phyloP scores from a whole-genome alignment of 768 basidiomycete genomes.

The Cystobasidium tubakii region DNA sequence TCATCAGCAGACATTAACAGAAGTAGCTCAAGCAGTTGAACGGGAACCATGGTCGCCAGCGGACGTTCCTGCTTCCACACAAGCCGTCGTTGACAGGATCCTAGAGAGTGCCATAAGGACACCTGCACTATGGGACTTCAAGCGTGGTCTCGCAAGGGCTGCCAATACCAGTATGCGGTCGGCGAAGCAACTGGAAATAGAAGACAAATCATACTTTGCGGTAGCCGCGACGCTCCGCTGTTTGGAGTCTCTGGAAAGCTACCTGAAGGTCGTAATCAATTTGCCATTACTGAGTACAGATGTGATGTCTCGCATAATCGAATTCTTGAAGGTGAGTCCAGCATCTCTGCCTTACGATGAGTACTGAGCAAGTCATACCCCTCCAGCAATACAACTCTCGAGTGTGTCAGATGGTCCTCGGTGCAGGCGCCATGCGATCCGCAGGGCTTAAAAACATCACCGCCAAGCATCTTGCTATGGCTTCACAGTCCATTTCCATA shows the following conservation, averaged over 20 bases:
- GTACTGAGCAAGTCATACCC: background rate
- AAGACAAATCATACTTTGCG: constrained; percentile 75
- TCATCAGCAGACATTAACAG: constrained; percentile 71
- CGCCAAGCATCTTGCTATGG: constrained; percentile 87
- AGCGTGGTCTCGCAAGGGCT: constrained; percentile 66
- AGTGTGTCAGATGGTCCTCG: constrained; percentile 94
- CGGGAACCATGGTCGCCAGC: constrained; percentile 88
- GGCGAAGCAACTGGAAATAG: constrained; percentile 56
- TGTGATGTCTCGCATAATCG: constrained; percentile 86
- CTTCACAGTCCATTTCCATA: constrained; percentile 90
- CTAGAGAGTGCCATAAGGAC: constrained; percentile 68
- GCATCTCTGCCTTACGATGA: background rate
- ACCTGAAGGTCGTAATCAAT: constrained; percentile 80
- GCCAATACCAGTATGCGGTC: constrained; percentile 48
- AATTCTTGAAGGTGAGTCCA: constrained; percentile 69
- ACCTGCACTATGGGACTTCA: background rate
- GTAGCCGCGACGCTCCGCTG: constrained; percentile 78
- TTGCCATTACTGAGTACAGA: constrained; percentile 84
- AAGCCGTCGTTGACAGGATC: constrained; percentile 66
- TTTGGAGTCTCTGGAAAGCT: constrained; percentile 65
- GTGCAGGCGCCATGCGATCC: constrained; percentile 97
- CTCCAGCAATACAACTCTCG: constrained; percentile 84
- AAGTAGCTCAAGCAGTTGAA: constrained; percentile 82
- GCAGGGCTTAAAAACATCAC: constrained; percentile 98
- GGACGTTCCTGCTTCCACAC: constrained; percentile 63